Conservation (phyloP, 1,284 basidiomycete genomes). For the Apiotrichum montevideense region DNA sequence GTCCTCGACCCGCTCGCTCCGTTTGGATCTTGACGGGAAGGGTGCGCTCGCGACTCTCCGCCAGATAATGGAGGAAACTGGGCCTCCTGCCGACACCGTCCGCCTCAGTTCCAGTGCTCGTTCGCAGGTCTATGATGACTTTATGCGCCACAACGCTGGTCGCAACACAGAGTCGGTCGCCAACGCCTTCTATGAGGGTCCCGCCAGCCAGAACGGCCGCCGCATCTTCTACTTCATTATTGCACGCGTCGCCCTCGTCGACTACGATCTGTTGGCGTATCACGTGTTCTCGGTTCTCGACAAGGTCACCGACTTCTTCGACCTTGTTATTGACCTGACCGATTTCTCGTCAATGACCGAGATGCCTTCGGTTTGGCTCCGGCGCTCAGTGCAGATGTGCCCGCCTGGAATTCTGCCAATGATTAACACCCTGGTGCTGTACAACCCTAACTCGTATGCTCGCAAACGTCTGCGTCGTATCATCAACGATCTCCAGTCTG, state of each 20-base stretch:
- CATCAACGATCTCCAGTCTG: conserved; percentile 57
- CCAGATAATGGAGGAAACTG: conserved; percentile 67
- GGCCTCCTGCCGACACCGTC: conserved; percentile 62
- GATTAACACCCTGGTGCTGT: conserved; percentile 55
- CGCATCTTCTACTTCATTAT: conserved; percentile 50
- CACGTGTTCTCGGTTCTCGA: conserved; percentile 66
- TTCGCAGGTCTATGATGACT: conserved; percentile 48
- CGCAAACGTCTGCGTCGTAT: conserved; percentile 63
- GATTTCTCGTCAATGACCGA: conserved; percentile 69
- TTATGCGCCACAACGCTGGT: conserved; percentile 64
- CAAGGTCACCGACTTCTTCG: conserved; percentile 51
- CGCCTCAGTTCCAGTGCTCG: conserved; percentile 53
- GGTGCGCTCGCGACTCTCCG: conserved; percentile 70
- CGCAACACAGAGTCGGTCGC: conserved; percentile 59
- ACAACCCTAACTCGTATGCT: conserved; percentile 72
- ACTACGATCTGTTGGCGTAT: conserved; percentile 77
- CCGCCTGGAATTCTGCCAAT: conserved; percentile 49
- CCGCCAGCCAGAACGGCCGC: conserved; percentile 46
- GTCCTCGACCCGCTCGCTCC: conserved; percentile 20
- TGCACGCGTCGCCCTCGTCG: conserved; percentile 73
- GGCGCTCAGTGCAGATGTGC: conserved; percentile 69
- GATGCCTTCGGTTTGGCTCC: conserved; percentile 73
- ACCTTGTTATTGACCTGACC: conserved; percentile 76
- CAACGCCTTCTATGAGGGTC: conserved; percentile 62
- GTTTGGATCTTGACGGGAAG: conserved; percentile 59